These are phyloP conservation scores for Podaxis carcinomalis DNA, from an alignment of 768 basidiomycete species.

Conservation along the genomic window DNA sequence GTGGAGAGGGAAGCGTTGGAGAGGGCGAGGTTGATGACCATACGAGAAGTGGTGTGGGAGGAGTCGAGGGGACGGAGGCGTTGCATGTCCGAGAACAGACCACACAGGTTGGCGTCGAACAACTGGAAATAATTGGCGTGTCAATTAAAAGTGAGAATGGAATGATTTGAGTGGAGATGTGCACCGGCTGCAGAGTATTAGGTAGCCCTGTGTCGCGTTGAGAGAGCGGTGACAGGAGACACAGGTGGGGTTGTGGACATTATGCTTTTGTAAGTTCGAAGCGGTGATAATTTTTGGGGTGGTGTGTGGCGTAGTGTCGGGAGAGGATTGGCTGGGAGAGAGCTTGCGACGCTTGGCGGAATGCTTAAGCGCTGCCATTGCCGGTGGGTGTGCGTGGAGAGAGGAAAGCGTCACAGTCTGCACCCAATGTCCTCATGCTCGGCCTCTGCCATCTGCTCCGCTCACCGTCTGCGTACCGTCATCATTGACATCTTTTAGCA, in stretches of 20 bases:
- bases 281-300: not conserved
- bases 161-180: not conserved
- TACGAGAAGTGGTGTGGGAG: conserved; percentile 34
- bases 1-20: conserved; percentile 26
- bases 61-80: conserved; percentile 27
- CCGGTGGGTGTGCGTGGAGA: not conserved
- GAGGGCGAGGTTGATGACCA: conserved; percentile 31
- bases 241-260: not conserved
- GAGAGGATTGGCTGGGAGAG: not conserved
- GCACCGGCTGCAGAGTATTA: conserved; percentile 6
- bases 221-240: conserved; percentile 8
- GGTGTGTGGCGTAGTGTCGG: not conserved
- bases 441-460: too few species aligned
- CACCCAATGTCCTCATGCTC: too few species aligned
- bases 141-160: not conserved
- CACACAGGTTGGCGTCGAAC: conserved; percentile 33
- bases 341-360: not conserved
- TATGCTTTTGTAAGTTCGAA: not conserved
- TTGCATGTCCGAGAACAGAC: conserved; percentile 45
- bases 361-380: not conserved
- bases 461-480: too few species aligned
- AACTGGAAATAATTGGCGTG: conserved; percentile 22
- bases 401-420: not conserved
- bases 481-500: too few species aligned
- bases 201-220: not conserved